Base-by-base conservation (phyloP, 2,329 filamentous ascomycete species). In the Escovopsis sp. region DNA sequence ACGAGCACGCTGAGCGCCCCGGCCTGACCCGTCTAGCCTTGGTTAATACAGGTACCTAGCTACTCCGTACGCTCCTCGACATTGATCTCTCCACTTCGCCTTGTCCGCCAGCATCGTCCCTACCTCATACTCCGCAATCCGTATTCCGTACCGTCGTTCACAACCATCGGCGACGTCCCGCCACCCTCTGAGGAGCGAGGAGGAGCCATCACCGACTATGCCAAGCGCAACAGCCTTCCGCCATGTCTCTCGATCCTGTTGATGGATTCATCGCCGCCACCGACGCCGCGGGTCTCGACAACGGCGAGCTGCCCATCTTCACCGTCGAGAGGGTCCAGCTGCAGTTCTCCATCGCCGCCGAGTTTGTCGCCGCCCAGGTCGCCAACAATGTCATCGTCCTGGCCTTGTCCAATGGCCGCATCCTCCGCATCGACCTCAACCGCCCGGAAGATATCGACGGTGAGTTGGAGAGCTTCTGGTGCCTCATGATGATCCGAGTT, bases 311-410 rank as follows among this genome's bases (percentile, higher is more conserved):
- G 45, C 88, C 89, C 52, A 94, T 98, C 64, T 98, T 98, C 69
- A 85, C 91, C 59, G 80, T 96, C 58, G 85, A 94, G 65, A 80
- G 77, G 48, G 91, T 96, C 34, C 82, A 93, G 67, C 78, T 96
- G 48, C 85, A 91, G 60, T 98, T 98, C 70, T 82, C 85, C 46
- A 82, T 96, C 55, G 85, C 89, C 2, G 87, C 89, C 50, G 85
- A 95, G 62, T 96, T 98, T 58, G 91, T 94, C 39, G 88, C 91
- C 15, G 88, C 88, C 35, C 88, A 95, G 63, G 89, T 96, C 43
- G 88, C 89, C 49, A 96, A 98, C 64, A 95, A 98, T 68, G 88
- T 96, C 47, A 74, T 98, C 44, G 80, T 96, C 19, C 71, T 98
- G 41, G 91, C 91, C 35, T 73, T 98, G 33, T 89, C 87, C 5